Conservation (phyloP, 2,329 filamentous ascomycete genomes). For the Stagonosporopsis chrysanthemi region DNA sequence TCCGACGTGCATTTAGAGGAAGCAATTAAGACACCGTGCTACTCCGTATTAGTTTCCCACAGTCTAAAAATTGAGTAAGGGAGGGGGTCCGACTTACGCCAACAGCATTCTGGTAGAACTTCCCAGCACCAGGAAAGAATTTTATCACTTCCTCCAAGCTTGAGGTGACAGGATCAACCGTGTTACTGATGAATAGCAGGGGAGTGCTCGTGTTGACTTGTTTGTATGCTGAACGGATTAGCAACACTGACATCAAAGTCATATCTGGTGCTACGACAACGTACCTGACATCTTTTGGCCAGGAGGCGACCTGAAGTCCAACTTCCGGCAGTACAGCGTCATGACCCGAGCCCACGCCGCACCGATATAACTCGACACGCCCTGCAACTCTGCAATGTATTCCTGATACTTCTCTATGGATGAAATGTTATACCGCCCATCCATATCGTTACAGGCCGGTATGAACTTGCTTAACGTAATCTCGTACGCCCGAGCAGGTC, state of each 20-base stretch:
- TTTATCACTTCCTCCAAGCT: neutral
- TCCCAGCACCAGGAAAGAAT: neutral
- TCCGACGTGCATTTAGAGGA: neutral
- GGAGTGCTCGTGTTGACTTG: neutral
- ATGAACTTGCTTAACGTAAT: neutral
- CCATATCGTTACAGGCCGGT: neutral
- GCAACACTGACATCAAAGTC: too few species aligned
- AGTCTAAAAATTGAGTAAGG: too few species aligned
- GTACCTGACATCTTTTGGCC: too few species aligned
- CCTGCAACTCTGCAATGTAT: neutral
- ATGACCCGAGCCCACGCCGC: neutral
- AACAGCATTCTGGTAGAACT: neutral
- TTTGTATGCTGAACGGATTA: neutral
- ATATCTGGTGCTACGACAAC: too few species aligned
- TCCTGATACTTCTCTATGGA: neutral
- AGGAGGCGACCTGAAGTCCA: neutral
- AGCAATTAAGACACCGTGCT: neutral
- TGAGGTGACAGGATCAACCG: neutral
- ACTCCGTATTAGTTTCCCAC: neutral
- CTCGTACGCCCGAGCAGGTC: neutral
- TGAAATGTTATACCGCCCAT: neutral
- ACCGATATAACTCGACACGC: neutral
- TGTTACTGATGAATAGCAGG: neutral
- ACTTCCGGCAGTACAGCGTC: constrained; percentile 1
- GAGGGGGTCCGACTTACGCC: neutral